These are phyloP conservation scores for Rhodotorula taiwanensis DNA, from an alignment of 768 basidiomycete species.

Conservation along the genomic window DNA sequence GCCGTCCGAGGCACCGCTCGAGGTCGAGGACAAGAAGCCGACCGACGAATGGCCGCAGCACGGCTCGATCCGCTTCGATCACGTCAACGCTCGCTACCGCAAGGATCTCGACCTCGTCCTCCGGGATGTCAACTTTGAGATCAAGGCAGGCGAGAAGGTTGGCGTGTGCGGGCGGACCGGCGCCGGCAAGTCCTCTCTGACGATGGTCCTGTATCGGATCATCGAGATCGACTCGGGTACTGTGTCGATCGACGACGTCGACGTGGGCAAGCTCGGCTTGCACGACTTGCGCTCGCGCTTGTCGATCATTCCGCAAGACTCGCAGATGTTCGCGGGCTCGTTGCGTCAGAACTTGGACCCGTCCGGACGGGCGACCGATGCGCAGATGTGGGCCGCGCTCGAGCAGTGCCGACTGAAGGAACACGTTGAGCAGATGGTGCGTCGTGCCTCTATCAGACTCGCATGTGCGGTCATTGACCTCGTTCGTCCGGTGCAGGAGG, in stretches of 20 bases:
- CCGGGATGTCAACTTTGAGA: conserved; percentile 62
- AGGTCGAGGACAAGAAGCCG: conserved; percentile 49
- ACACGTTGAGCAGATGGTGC: conserved; percentile 40
- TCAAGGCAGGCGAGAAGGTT: conserved; percentile 72
- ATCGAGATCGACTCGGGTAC: conserved; percentile 57
- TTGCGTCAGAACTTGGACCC: conserved; percentile 79
- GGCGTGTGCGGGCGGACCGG: conserved; percentile 68
- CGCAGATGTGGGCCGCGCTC: conserved; percentile 79
- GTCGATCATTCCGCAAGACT: conserved; percentile 62
- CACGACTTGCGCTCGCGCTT: conserved; percentile 50
- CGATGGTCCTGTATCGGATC: conserved; percentile 51
- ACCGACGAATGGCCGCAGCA: conserved; percentile 59
- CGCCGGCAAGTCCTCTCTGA: conserved; percentile 48
- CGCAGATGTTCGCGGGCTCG: conserved; percentile 46
- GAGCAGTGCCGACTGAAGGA: conserved; percentile 54
- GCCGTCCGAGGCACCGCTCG: conserved; percentile 59
- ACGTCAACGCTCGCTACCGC: conserved; percentile 67
- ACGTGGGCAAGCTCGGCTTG: conserved; percentile 55
- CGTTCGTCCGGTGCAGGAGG: conserved; percentile 43
- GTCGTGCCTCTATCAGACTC: conserved; percentile 32
- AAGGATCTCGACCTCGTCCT: conserved; percentile 71
- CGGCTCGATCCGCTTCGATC: conserved; percentile 69
- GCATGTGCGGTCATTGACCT: conserved; percentile 24
- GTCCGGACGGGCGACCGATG: conserved; percentile 63
- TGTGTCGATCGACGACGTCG: conserved; percentile 56